A percentile compares a stretch with the other conserved stretches of the same genome.
phyloP scores from a whole-genome alignment of 2,329 filamentous ascomycete species.

The Didymella segeticola region DNA sequence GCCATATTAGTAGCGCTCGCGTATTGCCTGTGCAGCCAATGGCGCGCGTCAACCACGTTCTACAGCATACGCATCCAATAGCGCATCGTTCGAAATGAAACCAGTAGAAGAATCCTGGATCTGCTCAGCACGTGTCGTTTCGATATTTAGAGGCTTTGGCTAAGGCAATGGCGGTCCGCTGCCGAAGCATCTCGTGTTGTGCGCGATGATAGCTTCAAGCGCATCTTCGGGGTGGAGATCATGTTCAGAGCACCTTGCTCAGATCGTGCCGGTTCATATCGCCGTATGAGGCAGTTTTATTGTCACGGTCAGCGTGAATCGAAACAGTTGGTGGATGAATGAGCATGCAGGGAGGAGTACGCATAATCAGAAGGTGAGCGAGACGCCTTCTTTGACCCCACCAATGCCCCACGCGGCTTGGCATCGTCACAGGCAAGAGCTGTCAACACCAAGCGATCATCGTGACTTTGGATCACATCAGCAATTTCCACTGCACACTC shows the following conservation, averaged over 20 bases:
- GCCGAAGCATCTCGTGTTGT: constrained; percentile 8
- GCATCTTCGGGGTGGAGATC: neutral
- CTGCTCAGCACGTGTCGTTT: constrained; percentile 13
- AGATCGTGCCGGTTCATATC: neutral
- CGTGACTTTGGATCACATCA: constrained; percentile 35
- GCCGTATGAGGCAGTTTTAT: neutral
- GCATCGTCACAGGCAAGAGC: constrained; percentile 17
- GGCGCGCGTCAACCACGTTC: constrained; percentile 16
- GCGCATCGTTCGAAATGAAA: constrained; percentile 19
- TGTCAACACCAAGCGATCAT: constrained; percentile 45
- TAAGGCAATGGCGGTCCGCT: constrained; percentile 16
- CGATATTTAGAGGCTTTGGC: neutral
- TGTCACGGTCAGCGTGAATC: constrained; percentile 7
- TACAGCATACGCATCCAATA: constrained; percentile 41
- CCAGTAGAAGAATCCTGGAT: neutral
- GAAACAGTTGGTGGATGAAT: constrained; percentile 25
- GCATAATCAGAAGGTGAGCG: constrained; percentile 24
- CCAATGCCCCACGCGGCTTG: constrained; percentile 14
- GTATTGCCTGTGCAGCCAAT: constrained; percentile 36
- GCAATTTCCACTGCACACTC: constrained; percentile 27
- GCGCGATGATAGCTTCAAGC: constrained; percentile 2
- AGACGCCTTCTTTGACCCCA: constrained; percentile 17
- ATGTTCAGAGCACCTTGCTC: neutral
- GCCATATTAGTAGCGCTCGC: constrained; percentile 40
- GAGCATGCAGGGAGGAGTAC: constrained; percentile 16